Evolutionary conservation across 2,329 filamentous ascomycete genomes (phyloP), one percentile per base, ranked within the genome.

Genomic region (Cladosporium oxysporum): DNA sequence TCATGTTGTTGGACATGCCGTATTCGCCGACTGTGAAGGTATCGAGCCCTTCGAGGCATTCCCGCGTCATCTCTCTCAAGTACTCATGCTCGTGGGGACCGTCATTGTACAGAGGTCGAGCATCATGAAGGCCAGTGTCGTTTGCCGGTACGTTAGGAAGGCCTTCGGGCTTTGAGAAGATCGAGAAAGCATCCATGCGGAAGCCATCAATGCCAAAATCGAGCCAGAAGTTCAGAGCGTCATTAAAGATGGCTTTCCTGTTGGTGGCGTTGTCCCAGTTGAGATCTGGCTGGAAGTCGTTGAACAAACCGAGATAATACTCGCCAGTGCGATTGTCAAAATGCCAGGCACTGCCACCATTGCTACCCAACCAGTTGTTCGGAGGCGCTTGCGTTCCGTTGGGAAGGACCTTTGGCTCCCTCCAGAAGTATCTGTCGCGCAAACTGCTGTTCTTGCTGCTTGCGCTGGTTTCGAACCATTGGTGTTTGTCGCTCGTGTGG

Each of bases 231-330:
- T 62, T 65, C 68, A 74, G 69, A 10, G 71, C 67, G 18, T 84
- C 84, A 44, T 88, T 83, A 74, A 92, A 90, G 16, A 94, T 89
- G 1, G 90, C 90, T 58, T 85, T 79, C 14, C 91, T 84, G 0
- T 89, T 85, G 18, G 85, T 86, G 0, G 83, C 82, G 65, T 90
- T 91, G 72, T 93, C 91, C 91, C 91, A 95, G 78, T 95, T 95
- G n/a, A 95, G 82, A 71, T 95, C 92, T 0, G 92, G 91, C 75
- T 94, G 91, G 71, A 92, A 88, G 6, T 84, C 85, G 12, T 88
- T 88, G 76, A 92, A 96, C 16, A 95, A 83, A 68, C 91, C 88
- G 0, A 93, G 85, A 72, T 92, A 93, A 75, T 91, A 93, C 77
- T 93, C 90, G 63, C 84, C 82, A 0, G 90, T 92, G 18, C 78